Percentiles rank a stretch among this genome's conserved stretches.
These are phyloP conservation scores for Penicillium atrosanguineum DNA, from an alignment of 495 filamentous ascomycete genomes.

Conservation along the genomic window DNA sequence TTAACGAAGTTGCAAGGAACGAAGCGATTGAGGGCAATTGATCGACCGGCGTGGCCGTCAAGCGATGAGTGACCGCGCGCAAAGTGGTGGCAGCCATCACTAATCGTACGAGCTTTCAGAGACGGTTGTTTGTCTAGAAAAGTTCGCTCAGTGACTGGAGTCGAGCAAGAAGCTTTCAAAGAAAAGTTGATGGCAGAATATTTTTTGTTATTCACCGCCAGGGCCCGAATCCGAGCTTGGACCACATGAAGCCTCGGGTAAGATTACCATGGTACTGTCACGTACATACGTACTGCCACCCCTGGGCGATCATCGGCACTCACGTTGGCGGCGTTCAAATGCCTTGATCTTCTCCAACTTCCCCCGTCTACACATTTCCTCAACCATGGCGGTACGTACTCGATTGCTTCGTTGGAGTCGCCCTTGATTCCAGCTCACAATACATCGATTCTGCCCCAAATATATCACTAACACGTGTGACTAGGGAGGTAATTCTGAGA, in stretches of 20 bases:
- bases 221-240: conserved; percentile 13
- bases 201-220: conserved; percentile 39
- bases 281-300: conserved; percentile 20
- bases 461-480: conserved; percentile 23
- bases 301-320: conserved; percentile 23
- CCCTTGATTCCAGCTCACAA: background rate
- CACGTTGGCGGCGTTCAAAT: conserved; percentile 6
- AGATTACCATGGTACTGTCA: conserved; percentile 22
- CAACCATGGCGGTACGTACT: conserved; percentile 41
- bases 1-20: conserved; percentile 57
- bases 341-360: conserved; percentile 18
- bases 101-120: background rate
- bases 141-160: conserved; percentile 1
- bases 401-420: background rate
- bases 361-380: conserved; percentile 18
- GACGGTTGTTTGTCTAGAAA: conserved; percentile 8
- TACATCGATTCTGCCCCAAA: background rate
- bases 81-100: conserved; percentile 37
- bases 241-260: conserved; percentile 37
- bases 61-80: conserved; percentile 62
- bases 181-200: conserved; percentile 46
- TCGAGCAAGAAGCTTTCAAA: conserved; percentile 15
- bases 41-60: conserved; percentile 60
- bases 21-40: conserved; percentile 64
- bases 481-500: conserved; percentile 53